A percentile compares a stretch with the other conserved stretches of the same genome.
These are phyloP conservation scores for Leptodontidium sp. DNA, from an alignment of 2,329 filamentous ascomycete genomes.

Conservation along the genomic window DNA sequence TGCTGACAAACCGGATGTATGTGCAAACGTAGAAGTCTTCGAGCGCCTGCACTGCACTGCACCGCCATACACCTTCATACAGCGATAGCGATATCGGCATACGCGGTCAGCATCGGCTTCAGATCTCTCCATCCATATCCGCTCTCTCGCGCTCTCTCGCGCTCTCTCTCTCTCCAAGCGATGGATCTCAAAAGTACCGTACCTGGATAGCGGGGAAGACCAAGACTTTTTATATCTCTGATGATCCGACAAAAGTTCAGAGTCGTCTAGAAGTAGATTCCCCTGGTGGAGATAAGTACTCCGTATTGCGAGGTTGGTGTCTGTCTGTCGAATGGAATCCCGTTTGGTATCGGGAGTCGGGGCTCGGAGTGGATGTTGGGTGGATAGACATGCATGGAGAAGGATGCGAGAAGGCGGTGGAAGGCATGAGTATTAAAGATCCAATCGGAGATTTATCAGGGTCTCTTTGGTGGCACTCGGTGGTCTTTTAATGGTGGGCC, in stretches of 20 bases:
- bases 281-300: neutral
- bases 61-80: too few relatives aligned
- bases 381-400: too few relatives aligned
- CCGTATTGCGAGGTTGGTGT: neutral
- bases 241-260: neutral
- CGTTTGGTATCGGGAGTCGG: too few relatives aligned
- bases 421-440: conserved; percentile 20
- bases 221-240: conserved; percentile 3
- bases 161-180: too few relatives aligned
- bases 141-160: too few relatives aligned
- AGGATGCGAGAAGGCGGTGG: conserved; percentile 30
- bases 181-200: neutral
- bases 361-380: too few relatives aligned
- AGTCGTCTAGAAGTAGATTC: neutral
- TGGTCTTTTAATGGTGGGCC: too few relatives aligned
- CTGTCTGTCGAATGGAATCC: neutral
- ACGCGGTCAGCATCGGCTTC: conserved; percentile 14
- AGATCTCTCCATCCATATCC: neutral
- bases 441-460: too few relatives aligned
- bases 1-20: conserved; percentile 1
- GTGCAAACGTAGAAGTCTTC: neutral
- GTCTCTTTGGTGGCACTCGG: too few relatives aligned
- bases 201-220: conserved; percentile 8
- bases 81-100: conserved; percentile 3
- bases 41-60: neutral